Evolutionary conservation across 139 green algal genomes (phyloP).

Genomic region (Chlorella vulgaris): DNA sequence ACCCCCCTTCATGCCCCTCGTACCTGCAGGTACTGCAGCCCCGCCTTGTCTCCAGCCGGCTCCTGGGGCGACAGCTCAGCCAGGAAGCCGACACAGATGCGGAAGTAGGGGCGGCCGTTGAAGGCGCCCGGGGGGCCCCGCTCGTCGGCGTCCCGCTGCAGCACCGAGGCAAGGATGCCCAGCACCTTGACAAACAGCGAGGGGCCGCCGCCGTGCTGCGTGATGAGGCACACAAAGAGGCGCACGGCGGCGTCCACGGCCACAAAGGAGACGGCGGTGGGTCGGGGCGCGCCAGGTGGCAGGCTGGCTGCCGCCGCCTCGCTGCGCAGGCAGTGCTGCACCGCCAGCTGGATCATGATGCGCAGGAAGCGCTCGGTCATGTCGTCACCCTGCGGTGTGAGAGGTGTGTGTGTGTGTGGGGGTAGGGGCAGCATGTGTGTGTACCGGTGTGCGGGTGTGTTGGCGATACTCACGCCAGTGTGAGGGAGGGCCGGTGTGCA

Average conservation of each 20-base stretch:
- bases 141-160: conserved; percentile 51
- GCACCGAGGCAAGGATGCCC: conserved; percentile 66
- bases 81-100: conserved; percentile 86
- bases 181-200: conserved; percentile 76
- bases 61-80: conserved; percentile 74
- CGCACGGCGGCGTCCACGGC: conserved; percentile 62
- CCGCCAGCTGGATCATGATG: conserved; percentile 85
- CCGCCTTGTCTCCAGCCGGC: conserved; percentile 38
- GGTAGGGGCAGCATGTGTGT: not conserved
- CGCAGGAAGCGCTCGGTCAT: conserved; percentile 89
- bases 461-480: too few species aligned
- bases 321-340: conserved; percentile 79
- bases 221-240: conserved; percentile 60
- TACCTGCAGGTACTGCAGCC: conserved; percentile 58
- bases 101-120: conserved; percentile 94
- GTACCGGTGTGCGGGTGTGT: too few species aligned
- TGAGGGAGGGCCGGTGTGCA: too few species aligned
- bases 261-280: conserved; percentile 48
- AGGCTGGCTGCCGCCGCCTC: conserved; percentile 44
- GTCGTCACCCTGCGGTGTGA: conserved; percentile 70
- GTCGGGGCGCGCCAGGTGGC: conserved; percentile 29
- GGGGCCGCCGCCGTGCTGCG: conserved; percentile 63
- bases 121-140: conserved; percentile 62
- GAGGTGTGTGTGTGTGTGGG: not conserved
- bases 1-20: not conserved